These are phyloP conservation scores for Phoma sp. DNA, from an alignment of 2,329 filamentous ascomycete genomes.

Conservation along the genomic window DNA sequence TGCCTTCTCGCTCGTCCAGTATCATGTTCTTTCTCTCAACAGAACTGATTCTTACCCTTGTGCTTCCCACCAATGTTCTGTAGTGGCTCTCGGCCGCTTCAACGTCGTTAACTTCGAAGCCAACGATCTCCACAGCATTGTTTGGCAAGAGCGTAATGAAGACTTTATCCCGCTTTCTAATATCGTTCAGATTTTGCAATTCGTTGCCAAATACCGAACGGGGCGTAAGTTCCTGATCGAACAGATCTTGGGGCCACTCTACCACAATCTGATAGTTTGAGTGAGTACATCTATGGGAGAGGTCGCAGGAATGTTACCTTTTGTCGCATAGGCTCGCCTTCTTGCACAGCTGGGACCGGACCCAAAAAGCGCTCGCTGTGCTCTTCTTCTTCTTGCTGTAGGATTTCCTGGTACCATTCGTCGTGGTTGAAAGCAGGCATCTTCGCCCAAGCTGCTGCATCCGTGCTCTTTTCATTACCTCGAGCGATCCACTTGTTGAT, in stretches of 20 bases:
- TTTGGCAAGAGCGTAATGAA: slow-evolving; percentile 30
- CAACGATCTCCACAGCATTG: slow-evolving; percentile 29
- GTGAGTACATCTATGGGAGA: slow-evolving; percentile 21
- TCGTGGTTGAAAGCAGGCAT: slow-evolving; percentile 27
- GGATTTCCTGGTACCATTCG: slow-evolving; percentile 31
- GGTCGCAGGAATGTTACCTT: slow-evolving; percentile 8
- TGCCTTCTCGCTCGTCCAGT: slow-evolving; percentile 35
- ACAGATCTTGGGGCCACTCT: slow-evolving; percentile 33
- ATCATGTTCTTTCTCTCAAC: slow-evolving; percentile 26
- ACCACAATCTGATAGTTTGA: slow-evolving; percentile 18
- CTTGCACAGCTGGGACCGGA: slow-evolving; percentile 17
- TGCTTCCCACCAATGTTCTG: slow-evolving; percentile 28
- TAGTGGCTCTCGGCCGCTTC: slow-evolving; percentile 30
- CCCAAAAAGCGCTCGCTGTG: slow-evolving; percentile 30
- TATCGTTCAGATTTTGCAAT: slow-evolving; percentile 34
- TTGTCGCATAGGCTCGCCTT: slow-evolving; percentile 9
- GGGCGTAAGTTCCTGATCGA: slow-evolving; percentile 22
- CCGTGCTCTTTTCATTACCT: slow-evolving; percentile 24
- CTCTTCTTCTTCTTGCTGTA: slow-evolving; percentile 23
- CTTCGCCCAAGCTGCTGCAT: slow-evolving; percentile 38
- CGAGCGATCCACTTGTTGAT: slow-evolving; percentile 40
- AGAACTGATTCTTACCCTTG: slow-evolving; percentile 17
- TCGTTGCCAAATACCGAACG: slow-evolving; percentile 35
- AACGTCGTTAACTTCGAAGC: slow-evolving; percentile 19
- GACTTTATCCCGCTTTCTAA: slow-evolving; percentile 35